Conservation (phyloP, 2,329 filamentous ascomycete genomes). For the Colletotrichum coccodes region DNA sequence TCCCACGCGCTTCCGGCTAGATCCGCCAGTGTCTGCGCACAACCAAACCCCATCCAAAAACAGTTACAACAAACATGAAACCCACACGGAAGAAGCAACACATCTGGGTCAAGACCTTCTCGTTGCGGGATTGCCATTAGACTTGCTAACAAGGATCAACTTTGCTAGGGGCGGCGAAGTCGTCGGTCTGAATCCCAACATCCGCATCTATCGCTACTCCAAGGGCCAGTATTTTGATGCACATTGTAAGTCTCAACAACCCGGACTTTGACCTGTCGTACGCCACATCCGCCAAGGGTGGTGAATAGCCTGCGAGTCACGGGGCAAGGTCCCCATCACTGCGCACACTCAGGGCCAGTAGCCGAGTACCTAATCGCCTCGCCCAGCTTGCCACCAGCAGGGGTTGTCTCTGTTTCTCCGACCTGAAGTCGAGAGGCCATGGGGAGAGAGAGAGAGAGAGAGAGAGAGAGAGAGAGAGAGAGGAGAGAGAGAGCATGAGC, state of each 20-base stretch:
- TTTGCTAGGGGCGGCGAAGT: slow-evolving; percentile 80
- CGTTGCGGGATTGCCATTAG: not conserved
- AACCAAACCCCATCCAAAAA: not conserved
- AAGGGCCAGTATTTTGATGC: slow-evolving; percentile 91
- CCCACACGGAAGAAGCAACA: slow-evolving; percentile 9
- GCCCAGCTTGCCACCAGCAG: not conserved
- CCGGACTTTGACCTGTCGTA: slow-evolving; percentile 26
- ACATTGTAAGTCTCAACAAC: slow-evolving; percentile 73
- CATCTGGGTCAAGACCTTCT: not conserved
- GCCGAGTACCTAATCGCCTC: not conserved
- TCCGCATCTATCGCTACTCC: slow-evolving; percentile 87
- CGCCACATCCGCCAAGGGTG: slow-evolving; percentile 11
- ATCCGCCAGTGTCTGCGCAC: slow-evolving; percentile 8
- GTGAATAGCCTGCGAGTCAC: not conserved
- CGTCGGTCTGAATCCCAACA: slow-evolving; percentile 88
- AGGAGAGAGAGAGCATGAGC: too few species aligned
- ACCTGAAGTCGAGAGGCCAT: not conserved
- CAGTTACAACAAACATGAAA: slow-evolving; percentile 13
- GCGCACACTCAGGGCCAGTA: not conserved
- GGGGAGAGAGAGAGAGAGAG: not conserved
- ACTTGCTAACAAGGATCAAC: slow-evolving; percentile 8
- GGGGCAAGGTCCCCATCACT: not conserved
- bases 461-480: too few species aligned
- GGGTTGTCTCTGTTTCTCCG: slow-evolving; percentile 1
- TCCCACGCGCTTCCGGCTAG: slow-evolving; percentile 27